phyloP scores from a whole-genome alignment of 768 basidiomycete genomes.

The Auricularia sp. region DNA sequence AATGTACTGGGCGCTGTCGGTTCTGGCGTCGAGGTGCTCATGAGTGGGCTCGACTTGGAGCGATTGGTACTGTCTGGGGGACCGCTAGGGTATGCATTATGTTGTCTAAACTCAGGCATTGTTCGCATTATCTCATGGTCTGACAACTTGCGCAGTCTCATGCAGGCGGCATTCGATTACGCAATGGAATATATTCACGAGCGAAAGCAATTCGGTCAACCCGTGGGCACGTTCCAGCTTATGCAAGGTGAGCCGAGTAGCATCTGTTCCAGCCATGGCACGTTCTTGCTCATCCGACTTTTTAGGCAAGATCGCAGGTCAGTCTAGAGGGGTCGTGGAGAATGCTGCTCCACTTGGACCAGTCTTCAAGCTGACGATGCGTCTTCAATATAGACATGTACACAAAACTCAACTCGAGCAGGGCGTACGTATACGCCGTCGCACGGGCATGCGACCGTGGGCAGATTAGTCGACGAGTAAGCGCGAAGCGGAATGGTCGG shows the following conservation, averaged over 20 bases:
- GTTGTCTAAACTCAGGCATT: background rate
- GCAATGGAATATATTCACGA: constrained; percentile 88
- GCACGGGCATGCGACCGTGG: constrained; percentile 80
- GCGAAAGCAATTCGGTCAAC: constrained; percentile 81
- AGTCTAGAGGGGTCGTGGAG: background rate
- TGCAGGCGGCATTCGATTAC: constrained; percentile 89
- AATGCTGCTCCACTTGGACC: constrained; percentile 4
- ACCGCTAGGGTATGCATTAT: background rate
- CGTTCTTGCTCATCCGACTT: background rate
- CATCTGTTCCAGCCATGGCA: constrained; percentile 9
- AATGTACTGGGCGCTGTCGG: constrained; percentile 77
- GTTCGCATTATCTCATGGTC: background rate
- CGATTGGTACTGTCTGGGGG: constrained; percentile 50
- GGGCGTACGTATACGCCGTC: constrained; percentile 89
- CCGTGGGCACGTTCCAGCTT: constrained; percentile 83
- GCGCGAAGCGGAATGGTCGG: constrained; percentile 17
- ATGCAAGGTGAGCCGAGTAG: constrained; percentile 70
- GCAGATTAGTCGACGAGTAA: constrained; percentile 64
- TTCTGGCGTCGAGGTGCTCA: constrained; percentile 76
- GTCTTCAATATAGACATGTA: constrained; percentile 80
- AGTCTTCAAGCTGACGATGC: constrained; percentile 26
- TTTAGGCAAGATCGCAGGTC: constrained; percentile 11
- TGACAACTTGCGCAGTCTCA: constrained; percentile 40
- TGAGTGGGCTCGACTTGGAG: constrained; percentile 91
- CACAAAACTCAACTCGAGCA: constrained; percentile 78